phyloP scores from a whole-genome alignment of 192 early-diverging fungal species.

The Coemansia sp. region DNA sequence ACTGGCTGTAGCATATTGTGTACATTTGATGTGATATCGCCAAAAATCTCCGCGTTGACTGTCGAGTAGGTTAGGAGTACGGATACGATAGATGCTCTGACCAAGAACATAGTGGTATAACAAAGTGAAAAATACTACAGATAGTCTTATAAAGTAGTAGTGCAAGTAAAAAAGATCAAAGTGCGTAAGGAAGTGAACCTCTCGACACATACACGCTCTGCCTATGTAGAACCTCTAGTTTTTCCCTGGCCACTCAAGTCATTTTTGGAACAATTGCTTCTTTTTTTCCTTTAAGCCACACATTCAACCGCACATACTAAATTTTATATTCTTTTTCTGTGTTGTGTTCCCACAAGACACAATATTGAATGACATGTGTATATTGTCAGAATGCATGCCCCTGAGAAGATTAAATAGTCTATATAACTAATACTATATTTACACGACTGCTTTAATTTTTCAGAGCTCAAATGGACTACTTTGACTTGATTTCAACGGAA shows the following conservation, averaged over 20 bases:
- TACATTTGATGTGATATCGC: neutral
- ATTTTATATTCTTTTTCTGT: neutral
- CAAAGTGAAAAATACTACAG: neutral
- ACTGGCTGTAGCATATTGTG: constrained; percentile 7
- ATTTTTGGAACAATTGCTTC: too few species aligned
- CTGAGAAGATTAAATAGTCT: neutral
- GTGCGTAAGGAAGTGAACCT: too few species aligned
- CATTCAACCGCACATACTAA: neutral
- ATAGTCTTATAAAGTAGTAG: too few species aligned
- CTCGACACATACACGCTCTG: too few species aligned
- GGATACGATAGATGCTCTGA: neutral
- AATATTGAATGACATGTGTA: neutral
- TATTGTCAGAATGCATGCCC: neutral
- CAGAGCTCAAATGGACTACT: constrained; percentile 15
- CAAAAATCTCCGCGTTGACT: neutral
- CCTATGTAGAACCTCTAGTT: too few species aligned
- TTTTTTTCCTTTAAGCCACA: too few species aligned
- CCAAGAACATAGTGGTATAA: neutral
- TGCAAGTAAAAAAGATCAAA: too few species aligned
- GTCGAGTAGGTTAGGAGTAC: neutral
- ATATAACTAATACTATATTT: neutral
- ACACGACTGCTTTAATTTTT: neutral
- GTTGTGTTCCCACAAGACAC: neutral
- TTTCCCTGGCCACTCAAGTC: too few species aligned
- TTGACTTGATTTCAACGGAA: constrained; percentile 14